Base-by-base conservation (phyloP, 2,329 filamentous ascomycete species). In the Microascus cirrosus region DNA sequence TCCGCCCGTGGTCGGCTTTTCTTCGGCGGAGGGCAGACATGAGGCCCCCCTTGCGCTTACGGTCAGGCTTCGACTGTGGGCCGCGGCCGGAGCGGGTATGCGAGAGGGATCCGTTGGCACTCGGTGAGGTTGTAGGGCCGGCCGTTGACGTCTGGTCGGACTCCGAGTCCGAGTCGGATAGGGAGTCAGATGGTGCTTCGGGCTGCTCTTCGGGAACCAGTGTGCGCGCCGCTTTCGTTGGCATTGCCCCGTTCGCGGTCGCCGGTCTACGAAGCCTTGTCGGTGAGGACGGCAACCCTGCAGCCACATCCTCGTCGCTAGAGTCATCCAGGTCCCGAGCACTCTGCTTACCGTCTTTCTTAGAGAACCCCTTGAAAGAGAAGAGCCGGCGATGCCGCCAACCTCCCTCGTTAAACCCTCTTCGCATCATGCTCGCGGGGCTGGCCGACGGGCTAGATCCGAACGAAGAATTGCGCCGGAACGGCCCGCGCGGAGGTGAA, bases 1-100 rank as follows among this genome's bases (percentile, higher is more conserved):
- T 78, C 64, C 78, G 81, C 54, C 75, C 65, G 28, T 73, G 64
- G 61, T 80, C 76, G 39, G 70, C 70, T 50, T 71, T 74, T 67
- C 84, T 87, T 58, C 87, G 83, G 42, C 84, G 81, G n/a, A 90
- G 70, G 4, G 81, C 81, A 2, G 76, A 77, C 70, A 84, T 77
- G 60, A 85, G 70, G 61, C 80, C 57, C 32, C 24, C 53, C 34
- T 48, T 53, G 32, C 36, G 20, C 4, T 11, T 5, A 32, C 24
- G 25, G 20, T 58, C n/a, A 13, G 42, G 45, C 34, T 55, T 32
- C 22, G 13, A 8, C 15, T 24, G 7, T 4, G 62, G 64, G 18
- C 73, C 75, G 3, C 70, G 72, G 6, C 73, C 74, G 3, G 76
- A 77, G 15, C 74, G 70, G 20, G 70, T 73, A 12, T 73, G 69